These are phyloP conservation scores for Ganoderma meredithae DNA, from an alignment of 1,284 basidiomycete genomes.

Conservation along the genomic window DNA sequence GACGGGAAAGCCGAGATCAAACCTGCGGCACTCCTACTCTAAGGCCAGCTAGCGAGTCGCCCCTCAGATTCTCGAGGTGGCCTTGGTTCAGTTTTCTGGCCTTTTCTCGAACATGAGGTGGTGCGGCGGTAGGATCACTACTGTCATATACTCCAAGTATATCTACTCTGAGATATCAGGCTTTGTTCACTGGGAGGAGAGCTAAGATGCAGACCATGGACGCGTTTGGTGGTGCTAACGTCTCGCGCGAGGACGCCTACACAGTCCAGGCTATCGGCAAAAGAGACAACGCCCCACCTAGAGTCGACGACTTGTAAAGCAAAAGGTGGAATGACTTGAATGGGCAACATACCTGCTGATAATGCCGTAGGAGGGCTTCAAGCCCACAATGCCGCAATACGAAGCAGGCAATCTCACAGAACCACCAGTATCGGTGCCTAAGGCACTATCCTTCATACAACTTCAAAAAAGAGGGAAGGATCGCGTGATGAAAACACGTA, in stretches of 20 bases:
- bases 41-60: constrained; percentile 49
- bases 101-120: constrained; percentile 49
- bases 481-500: constrained; percentile 48
- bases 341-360: constrained; percentile 70
- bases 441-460: constrained; percentile 61
- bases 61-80: constrained; percentile 28
- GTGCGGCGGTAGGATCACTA: constrained; percentile 82
- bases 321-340: neutral
- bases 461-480: constrained; percentile 6
- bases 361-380: constrained; percentile 96
- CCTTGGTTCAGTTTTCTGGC: constrained; percentile 34
- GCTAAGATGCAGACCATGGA: constrained; percentile 65
- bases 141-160: constrained; percentile 71
- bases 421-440: constrained; percentile 96
- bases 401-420: constrained; percentile 93
- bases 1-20: constrained; percentile 37
- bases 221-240: constrained; percentile 55
- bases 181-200: constrained; percentile 8
- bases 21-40: constrained; percentile 66
- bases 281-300: constrained; percentile 92
- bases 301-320: neutral
- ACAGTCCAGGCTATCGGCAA: constrained; percentile 94
- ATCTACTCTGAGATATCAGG: constrained; percentile 49
- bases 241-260: constrained; percentile 83
- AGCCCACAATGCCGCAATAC: constrained; percentile 91